These are phyloP conservation scores for Cymbopogon flexuosus DNA, from an alignment of 202 grass and related monocot genomes.

Conservation along the genomic window DNA sequence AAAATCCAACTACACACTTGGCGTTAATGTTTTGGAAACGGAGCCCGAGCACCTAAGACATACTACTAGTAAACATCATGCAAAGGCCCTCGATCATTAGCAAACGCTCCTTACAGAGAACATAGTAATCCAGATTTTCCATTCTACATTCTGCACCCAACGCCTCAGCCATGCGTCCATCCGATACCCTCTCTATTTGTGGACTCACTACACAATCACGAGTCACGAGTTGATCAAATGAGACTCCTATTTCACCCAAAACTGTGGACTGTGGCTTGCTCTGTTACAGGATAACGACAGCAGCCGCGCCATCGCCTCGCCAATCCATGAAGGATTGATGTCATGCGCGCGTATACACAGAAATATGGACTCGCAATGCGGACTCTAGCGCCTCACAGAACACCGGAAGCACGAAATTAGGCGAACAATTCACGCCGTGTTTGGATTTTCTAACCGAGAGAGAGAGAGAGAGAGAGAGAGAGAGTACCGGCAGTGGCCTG, in stretches of 20 bases:
- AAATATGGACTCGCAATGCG: not conserved
- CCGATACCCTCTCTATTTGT: not conserved
- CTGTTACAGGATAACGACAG: not conserved
- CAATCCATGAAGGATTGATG: not conserved
- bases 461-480: not conserved
- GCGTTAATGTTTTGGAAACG: not conserved
- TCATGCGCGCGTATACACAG: not conserved
- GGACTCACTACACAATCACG: not conserved
- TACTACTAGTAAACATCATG: not conserved
- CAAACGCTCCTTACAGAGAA: not conserved
- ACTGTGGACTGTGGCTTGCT: not conserved
- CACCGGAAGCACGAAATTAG: not conserved
- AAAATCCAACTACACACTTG: not conserved
- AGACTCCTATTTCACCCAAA: not conserved
- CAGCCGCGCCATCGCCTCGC: not conserved
- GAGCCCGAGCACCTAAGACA: not conserved
- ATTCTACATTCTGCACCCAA: not conserved
- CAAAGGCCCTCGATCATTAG: not conserved
- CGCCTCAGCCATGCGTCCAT: not conserved
- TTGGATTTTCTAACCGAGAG: not conserved
- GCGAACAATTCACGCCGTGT: not conserved
- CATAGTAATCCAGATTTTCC: not conserved
- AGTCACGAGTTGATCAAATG: not conserved
- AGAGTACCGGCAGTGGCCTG: not conserved
- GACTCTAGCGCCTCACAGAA: not conserved